Conservation (phyloP, 75 land plant genomes). For the Selaginella tamariscina region DNA sequence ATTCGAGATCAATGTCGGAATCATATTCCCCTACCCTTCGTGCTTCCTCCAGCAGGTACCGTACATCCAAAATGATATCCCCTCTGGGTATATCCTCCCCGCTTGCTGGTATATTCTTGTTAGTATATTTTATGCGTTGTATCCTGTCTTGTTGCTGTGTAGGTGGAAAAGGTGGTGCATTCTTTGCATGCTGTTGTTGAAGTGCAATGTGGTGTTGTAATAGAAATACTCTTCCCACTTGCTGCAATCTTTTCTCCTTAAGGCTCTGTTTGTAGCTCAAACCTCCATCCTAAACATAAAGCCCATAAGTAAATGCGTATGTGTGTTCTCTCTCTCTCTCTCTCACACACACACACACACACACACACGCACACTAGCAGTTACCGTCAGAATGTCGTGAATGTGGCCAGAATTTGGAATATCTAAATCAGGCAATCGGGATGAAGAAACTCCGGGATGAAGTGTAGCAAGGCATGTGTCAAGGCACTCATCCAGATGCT, state of each 20-base stretch:
- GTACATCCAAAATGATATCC: slow-evolving; percentile 20
- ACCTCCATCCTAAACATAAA: too few species aligned
- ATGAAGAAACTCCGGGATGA: background rate
- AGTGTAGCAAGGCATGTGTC: slow-evolving; percentile 19
- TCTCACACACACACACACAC: too few species aligned
- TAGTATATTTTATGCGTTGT: background rate
- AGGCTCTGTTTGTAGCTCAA: slow-evolving; percentile 6
- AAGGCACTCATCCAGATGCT: slow-evolving; percentile 16
- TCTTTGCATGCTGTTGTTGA: slow-evolving; percentile 23
- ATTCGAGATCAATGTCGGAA: background rate
- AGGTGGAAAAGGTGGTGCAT: slow-evolving; percentile 26
- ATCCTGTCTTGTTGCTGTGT: background rate
- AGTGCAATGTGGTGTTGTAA: slow-evolving; percentile 15
- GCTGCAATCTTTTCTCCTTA: slow-evolving; percentile 19
- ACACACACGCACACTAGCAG: too few species aligned
- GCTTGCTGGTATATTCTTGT: background rate
- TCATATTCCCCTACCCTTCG: background rate
- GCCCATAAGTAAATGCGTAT: too few species aligned
- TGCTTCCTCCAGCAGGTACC: slow-evolving; percentile 12
- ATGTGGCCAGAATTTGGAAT: too few species aligned
- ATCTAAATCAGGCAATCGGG: too few species aligned
- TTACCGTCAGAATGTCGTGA: too few species aligned
- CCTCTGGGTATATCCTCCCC: background rate
- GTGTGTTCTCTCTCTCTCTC: too few species aligned
- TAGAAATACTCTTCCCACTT: slow-evolving; percentile 19